These are phyloP conservation scores for Globisporangium heterothallicum DNA, from an alignment of 352 stramenopile species.

Conservation along the genomic window DNA sequence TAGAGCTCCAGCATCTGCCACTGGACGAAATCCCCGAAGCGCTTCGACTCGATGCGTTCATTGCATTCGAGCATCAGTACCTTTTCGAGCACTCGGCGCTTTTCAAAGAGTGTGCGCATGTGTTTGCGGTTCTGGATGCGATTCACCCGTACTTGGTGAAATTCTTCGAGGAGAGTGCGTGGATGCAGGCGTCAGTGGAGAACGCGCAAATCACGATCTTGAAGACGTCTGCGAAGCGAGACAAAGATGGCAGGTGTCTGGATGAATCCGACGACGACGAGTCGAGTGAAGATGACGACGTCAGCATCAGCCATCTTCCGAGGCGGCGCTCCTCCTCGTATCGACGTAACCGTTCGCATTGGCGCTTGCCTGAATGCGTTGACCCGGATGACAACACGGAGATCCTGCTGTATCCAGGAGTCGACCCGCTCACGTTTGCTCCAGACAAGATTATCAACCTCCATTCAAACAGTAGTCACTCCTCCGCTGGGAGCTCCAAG, in stretches of 20 bases:
- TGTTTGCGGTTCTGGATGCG: constrained; percentile 54
- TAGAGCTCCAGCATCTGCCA: constrained; percentile 26
- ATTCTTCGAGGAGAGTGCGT: constrained; percentile 42
- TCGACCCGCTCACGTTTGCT: constrained; percentile 39
- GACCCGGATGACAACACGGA: constrained; percentile 40
- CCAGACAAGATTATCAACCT: constrained; percentile 62
- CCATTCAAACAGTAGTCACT: constrained; percentile 6
- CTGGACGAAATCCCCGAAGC: constrained; percentile 23
- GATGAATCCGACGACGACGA: constrained; percentile 34
- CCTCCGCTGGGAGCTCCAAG: not conserved
- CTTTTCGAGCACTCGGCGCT: constrained; percentile 48
- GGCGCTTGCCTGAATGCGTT: constrained; percentile 34
- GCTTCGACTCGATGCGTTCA: constrained; percentile 46
- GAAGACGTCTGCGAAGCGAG: constrained; percentile 26
- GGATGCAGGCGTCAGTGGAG: constrained; percentile 23
- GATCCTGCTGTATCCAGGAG: constrained; percentile 48
- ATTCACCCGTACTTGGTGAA: constrained; percentile 50
- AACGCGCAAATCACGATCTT: constrained; percentile 36
- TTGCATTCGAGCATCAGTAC: constrained; percentile 30
- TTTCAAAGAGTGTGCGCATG: constrained; percentile 50
- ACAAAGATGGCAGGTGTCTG: constrained; percentile 22
- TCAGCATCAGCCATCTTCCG: constrained; percentile 9
- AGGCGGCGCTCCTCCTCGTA: constrained; percentile 19
- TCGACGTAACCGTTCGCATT: constrained; percentile 22
- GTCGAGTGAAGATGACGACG: constrained; percentile 19